Base-by-base conservation (phyloP, 73 alveolate species). In the Effrenium voratum region DNA sequence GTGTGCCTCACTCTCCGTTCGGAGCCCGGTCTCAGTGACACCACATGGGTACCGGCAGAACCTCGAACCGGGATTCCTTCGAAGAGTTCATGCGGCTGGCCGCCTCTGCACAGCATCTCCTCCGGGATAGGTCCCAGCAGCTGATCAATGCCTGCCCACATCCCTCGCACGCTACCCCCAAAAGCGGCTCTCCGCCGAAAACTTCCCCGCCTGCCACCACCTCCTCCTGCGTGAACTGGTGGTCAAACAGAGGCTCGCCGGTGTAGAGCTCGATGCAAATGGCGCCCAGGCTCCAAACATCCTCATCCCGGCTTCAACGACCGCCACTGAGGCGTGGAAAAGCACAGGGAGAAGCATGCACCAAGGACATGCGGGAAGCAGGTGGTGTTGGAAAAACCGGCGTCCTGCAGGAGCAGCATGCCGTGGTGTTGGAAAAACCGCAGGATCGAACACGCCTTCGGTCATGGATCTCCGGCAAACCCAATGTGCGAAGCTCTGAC, bases 251-350 rank as follows among this genome's bases (percentile, higher is more conserved):
- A 22, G 36, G 24, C 24, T 12, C 77, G 77, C 77, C 77, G 28
- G n/a, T 40, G 40, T 32, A 75, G n/a, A 75, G n/a, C 85, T 60
- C 95, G 15, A 68, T 68, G 84, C 85, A 87, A 46, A 87, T 87
- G 85, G 85, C 60, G 13, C 95, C 95, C 50, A 87, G 46, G 50
- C 95, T 87, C 95, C 95, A 87, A 28, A 87, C 63, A 50, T 87
- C 95, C 95, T 87, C n/a, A 46, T 40, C 19, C 13, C 68, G 5
- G 47, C 36, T 2, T 5, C 81, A 10, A 32, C n/a, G n/a, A n/a
- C n/a, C n/a, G n/a, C n/a, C 49, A 32, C 82, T 5, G 81, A 47
- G 12, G 5, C 5, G 2, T 13, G 30, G 34, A 32, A 60, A 32
- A 60, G 16, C 75, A 60, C 40, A 4, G 38, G 30, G 75, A 8